Conservation (phyloP, 2,329 filamentous ascomycete genomes). For the Acarospora socialis region DNA sequence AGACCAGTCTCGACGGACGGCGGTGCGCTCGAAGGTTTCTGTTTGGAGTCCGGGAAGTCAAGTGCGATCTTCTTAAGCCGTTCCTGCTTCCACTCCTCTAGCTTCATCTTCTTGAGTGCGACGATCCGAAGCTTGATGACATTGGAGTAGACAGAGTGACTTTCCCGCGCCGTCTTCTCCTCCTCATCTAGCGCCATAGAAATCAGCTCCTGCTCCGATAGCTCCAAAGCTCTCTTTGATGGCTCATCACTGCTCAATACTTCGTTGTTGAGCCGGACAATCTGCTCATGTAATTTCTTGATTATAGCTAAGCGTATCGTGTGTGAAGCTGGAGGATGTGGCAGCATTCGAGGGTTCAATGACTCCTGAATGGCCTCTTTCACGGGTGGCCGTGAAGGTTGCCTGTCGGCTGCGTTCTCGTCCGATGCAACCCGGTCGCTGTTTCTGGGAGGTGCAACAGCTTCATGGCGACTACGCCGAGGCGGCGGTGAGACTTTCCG, state of each 20-base stretch:
- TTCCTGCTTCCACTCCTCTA: slow-evolving; percentile 57
- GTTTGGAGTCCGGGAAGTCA: slow-evolving; percentile 8
- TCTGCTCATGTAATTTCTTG: slow-evolving; percentile 29
- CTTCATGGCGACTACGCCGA: neutral
- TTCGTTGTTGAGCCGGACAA: slow-evolving; percentile 26
- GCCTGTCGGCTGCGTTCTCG: slow-evolving; percentile 4
- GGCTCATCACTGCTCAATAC: slow-evolving; percentile 20
- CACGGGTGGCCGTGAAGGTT: too few species aligned
- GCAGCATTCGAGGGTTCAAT: slow-evolving; percentile 31
- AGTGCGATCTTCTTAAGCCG: slow-evolving; percentile 26
- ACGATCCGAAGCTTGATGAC: slow-evolving; percentile 70
- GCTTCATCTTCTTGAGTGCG: slow-evolving; percentile 58
- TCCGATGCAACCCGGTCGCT: slow-evolving; percentile 2
- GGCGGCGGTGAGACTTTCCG: slow-evolving; percentile 7
- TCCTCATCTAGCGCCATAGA: slow-evolving; percentile 49
- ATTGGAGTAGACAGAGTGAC: slow-evolving; percentile 61
- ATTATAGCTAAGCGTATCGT: slow-evolving; percentile 28
- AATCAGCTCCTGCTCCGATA: slow-evolving; percentile 30
- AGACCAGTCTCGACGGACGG: slow-evolving; percentile 56
- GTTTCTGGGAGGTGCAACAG: neutral
- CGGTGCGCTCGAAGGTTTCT: slow-evolving; percentile 16
- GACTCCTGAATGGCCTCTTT: slow-evolving; percentile 26
- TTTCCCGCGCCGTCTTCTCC: slow-evolving; percentile 54
- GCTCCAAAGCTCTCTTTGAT: slow-evolving; percentile 21
- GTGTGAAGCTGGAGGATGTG: slow-evolving; percentile 30